Conservation (phyloP, 2,329 filamentous ascomycete species). For the Phialophora macrospora region DNA sequence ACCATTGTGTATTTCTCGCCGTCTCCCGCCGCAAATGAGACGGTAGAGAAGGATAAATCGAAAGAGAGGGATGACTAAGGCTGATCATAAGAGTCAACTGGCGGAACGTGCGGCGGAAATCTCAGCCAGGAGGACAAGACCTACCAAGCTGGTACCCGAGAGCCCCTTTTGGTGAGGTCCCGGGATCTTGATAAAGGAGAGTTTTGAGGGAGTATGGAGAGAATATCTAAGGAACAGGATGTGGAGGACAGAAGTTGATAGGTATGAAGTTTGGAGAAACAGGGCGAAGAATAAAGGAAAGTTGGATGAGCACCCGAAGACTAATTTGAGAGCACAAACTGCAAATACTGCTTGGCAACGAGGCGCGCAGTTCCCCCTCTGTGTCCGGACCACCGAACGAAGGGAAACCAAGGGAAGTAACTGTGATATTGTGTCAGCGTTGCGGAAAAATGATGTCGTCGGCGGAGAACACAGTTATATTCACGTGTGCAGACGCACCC, state of each 20-base stretch:
- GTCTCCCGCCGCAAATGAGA: background rate
- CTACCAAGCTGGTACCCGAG: background rate
- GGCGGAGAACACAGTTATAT: background rate
- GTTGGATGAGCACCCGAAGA: constrained; percentile 1
- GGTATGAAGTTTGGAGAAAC: background rate
- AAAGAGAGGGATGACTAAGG: background rate
- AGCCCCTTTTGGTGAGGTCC: background rate
- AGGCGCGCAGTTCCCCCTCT: background rate
- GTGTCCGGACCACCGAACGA: constrained; percentile 3
- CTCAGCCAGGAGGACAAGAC: constrained; percentile 1
- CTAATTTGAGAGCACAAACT: background rate
- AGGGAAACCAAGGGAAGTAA: background rate
- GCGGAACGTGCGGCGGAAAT: background rate
- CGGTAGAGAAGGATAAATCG: background rate
- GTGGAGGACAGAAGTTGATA: background rate
- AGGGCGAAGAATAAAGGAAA: background rate
- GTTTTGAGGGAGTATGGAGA: background rate
- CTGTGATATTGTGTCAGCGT: background rate
- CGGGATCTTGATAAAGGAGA: background rate
- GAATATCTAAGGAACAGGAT: background rate
- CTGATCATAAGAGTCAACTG: background rate
- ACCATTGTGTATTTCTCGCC: background rate
- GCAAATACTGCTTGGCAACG: constrained; percentile 7
- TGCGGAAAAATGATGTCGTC: background rate
- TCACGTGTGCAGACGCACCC: background rate